Evolutionary conservation across 2,329 filamentous ascomycete species (phyloP).

Genomic region (Colletotrichum melonis): DNA sequence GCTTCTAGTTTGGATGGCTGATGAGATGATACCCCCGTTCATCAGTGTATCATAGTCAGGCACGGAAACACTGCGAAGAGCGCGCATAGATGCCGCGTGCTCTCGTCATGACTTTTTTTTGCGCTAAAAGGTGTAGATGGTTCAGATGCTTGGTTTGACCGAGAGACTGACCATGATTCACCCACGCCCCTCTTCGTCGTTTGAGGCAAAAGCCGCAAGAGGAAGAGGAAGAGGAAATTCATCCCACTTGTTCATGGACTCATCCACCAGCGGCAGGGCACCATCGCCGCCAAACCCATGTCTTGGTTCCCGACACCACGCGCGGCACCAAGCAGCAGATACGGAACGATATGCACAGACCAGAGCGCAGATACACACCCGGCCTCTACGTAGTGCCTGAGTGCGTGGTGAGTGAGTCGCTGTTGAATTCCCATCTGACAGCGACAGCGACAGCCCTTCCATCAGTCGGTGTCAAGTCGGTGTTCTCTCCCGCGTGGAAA

Average conservation of each 20-base stretch:
- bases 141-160: slow-evolving; percentile 19
- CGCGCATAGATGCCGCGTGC: background rate
- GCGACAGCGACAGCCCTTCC: background rate
- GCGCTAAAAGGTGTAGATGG: background rate
- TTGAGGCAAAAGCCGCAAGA: background rate
- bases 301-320: slow-evolving; percentile 2
- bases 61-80: background rate
- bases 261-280: slow-evolving; percentile 20
- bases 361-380: background rate
- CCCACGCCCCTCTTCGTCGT: slow-evolving; percentile 6
- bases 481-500: slow-evolving; percentile 11
- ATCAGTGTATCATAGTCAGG: background rate
- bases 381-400: background rate
- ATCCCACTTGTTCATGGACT: slow-evolving; percentile 20
- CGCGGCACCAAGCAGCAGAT: background rate
- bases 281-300: slow-evolving; percentile 26
- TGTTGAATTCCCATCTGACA: background rate
- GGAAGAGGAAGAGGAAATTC: slow-evolving; percentile 2
- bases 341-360: slow-evolving; percentile 15
- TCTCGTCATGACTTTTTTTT: slow-evolving; percentile 14
- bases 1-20: background rate
- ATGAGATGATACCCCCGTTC: background rate
- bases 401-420: background rate
- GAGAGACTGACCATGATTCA: slow-evolving; percentile 31
- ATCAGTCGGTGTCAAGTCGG: slow-evolving; percentile 22